Base-by-base conservation (phyloP, 495 filamentous ascomycete species). In the Neurospora discreta region DNA sequence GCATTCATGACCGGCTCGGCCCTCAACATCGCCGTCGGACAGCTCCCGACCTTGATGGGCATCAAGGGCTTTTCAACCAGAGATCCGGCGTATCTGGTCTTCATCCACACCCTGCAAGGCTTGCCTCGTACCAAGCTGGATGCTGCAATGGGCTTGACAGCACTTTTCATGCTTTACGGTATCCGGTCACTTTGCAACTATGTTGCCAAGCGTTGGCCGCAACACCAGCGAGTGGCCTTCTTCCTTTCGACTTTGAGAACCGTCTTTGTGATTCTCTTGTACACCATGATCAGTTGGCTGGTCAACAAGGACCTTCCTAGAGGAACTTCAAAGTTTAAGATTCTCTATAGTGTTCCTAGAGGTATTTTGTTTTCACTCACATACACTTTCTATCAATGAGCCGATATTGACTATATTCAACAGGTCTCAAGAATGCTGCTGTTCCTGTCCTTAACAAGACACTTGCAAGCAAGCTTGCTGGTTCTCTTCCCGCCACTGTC, bases 1-100 rank as follows among this genome's bases (percentile, higher is more conserved):
- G 94, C 95, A 4, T 99, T 97, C 87, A 98, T 99, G 94, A 98
- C 95, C 2, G 95, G 95, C 8, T 97, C 95, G 0, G 96, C 95
- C 36, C 82, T 99, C 80, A 97, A 89, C 77, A 99, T 99, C 78
- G 89, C 89, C 41, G 85, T 89, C 52, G 95, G 95, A n/a, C 95
- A 99, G 82, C 87, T 98, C 39, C 89, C 92, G 1, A 86, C 86
- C 10, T 78, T 99, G 84, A 90, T 99, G 85, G 95, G 96, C 10
- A 92, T 97, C 79, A 88, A 84, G 0, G 88, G 87, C 5, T 91
- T 96, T 79, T 88, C 87, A 68, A 94, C 90, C 20, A 87, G 93
- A 74, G 92, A 89, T 39, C 76, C 94, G 0, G 92, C 96, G 0
- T 99, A 98, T 76, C 77, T 83, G 74, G 92, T 97, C 52, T 86